A percentile compares a stretch with the other conserved stretches of the same genome.
Evolutionary conservation across 2,329 filamentous ascomycete genomes (phyloP).

Genomic region (Trichoderma hamatum): DNA sequence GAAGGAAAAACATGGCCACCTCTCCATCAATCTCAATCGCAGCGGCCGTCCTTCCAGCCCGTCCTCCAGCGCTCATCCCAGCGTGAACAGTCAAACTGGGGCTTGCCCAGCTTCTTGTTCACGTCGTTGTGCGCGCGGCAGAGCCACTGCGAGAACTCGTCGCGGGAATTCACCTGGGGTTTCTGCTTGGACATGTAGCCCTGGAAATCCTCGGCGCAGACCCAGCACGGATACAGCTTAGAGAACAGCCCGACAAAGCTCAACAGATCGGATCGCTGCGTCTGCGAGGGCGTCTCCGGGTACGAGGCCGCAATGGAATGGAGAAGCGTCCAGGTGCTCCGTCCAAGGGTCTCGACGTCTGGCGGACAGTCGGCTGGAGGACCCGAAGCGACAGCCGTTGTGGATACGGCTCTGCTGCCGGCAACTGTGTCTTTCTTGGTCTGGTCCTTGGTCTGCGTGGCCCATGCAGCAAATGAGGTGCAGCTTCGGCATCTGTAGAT

Average conservation of each 20-base stretch:
- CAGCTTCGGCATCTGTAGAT: conserved; percentile 40
- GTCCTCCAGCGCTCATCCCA: conserved; percentile 97
- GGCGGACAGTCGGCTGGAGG: conserved; percentile 75
- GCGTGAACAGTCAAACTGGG: conserved; percentile 80
- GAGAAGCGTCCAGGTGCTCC: conserved; percentile 88
- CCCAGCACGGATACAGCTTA: conserved; percentile 92
- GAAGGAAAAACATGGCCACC: background rate
- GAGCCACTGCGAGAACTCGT: conserved; percentile 80
- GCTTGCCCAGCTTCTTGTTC: conserved; percentile 88
- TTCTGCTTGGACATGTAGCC: conserved; percentile 74
- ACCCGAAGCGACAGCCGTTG: conserved; percentile 40
- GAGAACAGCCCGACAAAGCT: conserved; percentile 81
- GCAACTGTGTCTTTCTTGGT: conserved; percentile 27
- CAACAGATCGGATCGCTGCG: conserved; percentile 74
- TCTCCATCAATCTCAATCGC: conserved; percentile 55
- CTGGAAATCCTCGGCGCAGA: conserved; percentile 91
- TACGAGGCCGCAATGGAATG: conserved; percentile 91
- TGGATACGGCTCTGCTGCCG: conserved; percentile 26
- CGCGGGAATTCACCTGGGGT: conserved; percentile 60
- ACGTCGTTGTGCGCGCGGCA: conserved; percentile 87
- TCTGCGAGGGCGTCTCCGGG: conserved; percentile 66
- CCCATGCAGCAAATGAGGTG: conserved; percentile 39
- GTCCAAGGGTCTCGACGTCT: conserved; percentile 84
- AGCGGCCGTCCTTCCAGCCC: conserved; percentile 75
- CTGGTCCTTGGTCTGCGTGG: conserved; percentile 37